phyloP scores from a whole-genome alignment of 2,329 filamentous ascomycete species.

The Cercospora sp. region DNA sequence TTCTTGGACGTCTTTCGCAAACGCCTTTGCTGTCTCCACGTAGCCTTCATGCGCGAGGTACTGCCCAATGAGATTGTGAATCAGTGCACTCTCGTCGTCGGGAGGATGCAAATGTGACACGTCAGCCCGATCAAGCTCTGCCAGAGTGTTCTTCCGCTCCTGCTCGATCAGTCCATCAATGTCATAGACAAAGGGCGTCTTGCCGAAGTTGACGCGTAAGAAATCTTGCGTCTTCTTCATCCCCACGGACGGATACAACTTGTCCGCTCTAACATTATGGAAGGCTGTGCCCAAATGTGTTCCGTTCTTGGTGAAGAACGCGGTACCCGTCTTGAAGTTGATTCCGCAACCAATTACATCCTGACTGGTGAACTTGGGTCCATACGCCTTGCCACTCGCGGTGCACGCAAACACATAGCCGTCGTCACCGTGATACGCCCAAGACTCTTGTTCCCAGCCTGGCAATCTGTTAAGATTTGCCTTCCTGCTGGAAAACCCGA shows the following conservation, averaged over 20 bases:
- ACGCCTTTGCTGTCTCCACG: slow-evolving; percentile 85
- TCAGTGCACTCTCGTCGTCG: slow-evolving; percentile 71
- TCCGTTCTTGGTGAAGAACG: slow-evolving; percentile 68
- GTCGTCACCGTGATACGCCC: slow-evolving; percentile 68
- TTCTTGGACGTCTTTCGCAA: slow-evolving; percentile 67
- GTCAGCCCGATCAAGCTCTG: slow-evolving; percentile 61
- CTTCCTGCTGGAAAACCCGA: slow-evolving; percentile 62
- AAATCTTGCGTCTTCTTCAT: slow-evolving; percentile 65
- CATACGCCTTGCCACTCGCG: slow-evolving; percentile 58
- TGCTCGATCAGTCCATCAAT: slow-evolving; percentile 80
- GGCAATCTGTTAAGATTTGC: slow-evolving; percentile 61
- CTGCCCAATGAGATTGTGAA: slow-evolving; percentile 81
- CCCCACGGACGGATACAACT: slow-evolving; percentile 67
- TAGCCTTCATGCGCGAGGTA: slow-evolving; percentile 95
- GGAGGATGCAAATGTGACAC: slow-evolving; percentile 63
- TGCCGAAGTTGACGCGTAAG: slow-evolving; percentile 62
- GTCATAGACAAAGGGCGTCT: slow-evolving; percentile 80
- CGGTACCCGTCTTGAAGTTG: slow-evolving; percentile 61
- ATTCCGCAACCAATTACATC: slow-evolving; percentile 66
- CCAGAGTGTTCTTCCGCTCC: slow-evolving; percentile 60
- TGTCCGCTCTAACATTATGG: slow-evolving; percentile 59
- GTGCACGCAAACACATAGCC: slow-evolving; percentile 63
- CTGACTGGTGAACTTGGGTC: slow-evolving; percentile 58
- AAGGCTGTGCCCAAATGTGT: slow-evolving; percentile 65
- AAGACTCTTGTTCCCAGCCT: slow-evolving; percentile 66